Base-by-base conservation (phyloP, 1,284 basidiomycete genomes). In the Mycosarcoma maydis region DNA sequence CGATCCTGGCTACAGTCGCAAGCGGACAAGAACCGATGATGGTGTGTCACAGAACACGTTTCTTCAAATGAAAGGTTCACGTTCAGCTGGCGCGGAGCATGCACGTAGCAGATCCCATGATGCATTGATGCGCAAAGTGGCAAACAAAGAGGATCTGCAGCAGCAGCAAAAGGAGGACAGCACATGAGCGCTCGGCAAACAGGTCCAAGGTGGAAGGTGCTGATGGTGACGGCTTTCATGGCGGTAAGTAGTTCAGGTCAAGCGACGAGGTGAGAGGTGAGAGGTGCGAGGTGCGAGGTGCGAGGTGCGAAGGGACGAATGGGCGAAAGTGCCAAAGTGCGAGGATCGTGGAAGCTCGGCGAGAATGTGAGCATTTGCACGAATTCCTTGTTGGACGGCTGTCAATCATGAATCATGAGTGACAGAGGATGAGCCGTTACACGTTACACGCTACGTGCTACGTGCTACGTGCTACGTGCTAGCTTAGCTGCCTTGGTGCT, bases 1-100 rank as follows among this genome's bases (percentile, higher is more conserved):
- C n/a, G n/a, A n/a, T n/a, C n/a, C n/a, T n/a, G n/a, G n/a, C n/a
- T n/a, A n/a, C n/a, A n/a, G n/a, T n/a, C n/a, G n/a, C n/a, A n/a
- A n/a, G n/a, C n/a, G n/a, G n/a, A n/a, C 29, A 30, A 30, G 29
- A 8, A 30, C 14, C 29, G 29, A 30, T 10, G 26, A 40, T 24
- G 30, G 16, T 49, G 47, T 49, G 38, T 49, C 38, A 49, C 47
- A 34, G 22, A 48, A 26, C 29, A 49, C 47, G 38, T 49, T 49
- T 19, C 27, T n/a, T n/a, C 6, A 23, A 10, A 17, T 16, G 19
- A 13, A 33, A 3, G 20, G 38, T 3, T 30, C 29, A 14, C 14
- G 9, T 34, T 6, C 33, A 34, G 22, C 47, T 47, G n/a, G 38
- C 19, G 29, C 26, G 2, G 8, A 30, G 27, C 34, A 44, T 53